Conservation (phyloP, 2,329 filamentous ascomycete species). For the Meredithiella fracta region DNA sequence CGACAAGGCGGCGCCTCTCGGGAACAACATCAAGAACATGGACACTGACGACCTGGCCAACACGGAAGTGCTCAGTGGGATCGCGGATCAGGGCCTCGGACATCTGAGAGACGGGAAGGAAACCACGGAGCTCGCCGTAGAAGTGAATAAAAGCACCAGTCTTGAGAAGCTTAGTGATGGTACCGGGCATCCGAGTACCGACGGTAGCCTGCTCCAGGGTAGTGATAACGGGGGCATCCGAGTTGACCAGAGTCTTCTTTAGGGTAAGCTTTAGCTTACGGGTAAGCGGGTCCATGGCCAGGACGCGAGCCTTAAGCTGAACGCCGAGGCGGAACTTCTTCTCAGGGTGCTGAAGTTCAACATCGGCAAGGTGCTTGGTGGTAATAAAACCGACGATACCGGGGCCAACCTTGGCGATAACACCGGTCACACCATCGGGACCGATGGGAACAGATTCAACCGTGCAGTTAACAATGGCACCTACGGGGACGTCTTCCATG, state of each 20-base stretch:
- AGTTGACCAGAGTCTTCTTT: slow-evolving; percentile 90
- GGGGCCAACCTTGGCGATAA: slow-evolving; percentile 72
- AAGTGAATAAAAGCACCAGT: slow-evolving; percentile 84
- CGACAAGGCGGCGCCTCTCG: slow-evolving; percentile 53
- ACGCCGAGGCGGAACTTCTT: slow-evolving; percentile 87
- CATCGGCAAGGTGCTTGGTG: slow-evolving; percentile 75
- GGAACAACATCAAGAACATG: slow-evolving; percentile 70
- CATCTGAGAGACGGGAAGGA: slow-evolving; percentile 90
- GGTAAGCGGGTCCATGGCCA: slow-evolving; percentile 62
- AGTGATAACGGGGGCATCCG: slow-evolving; percentile 63
- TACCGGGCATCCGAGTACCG: slow-evolving; percentile 69
- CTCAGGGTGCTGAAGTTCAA: slow-evolving; percentile 77
- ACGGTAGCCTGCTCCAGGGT: slow-evolving; percentile 57
- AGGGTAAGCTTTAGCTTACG: slow-evolving; percentile 72
- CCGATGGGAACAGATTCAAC: slow-evolving; percentile 74
- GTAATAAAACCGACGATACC: slow-evolving; percentile 80
- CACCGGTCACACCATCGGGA: slow-evolving; percentile 58
- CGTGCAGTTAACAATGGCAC: slow-evolving; percentile 62
- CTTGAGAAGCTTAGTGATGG: slow-evolving; percentile 62
- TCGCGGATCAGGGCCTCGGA: slow-evolving; percentile 91
- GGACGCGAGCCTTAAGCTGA: slow-evolving; percentile 67
- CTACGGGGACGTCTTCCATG: slow-evolving; percentile 77
- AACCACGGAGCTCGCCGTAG: slow-evolving; percentile 68
- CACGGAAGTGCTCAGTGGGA: slow-evolving; percentile 72
- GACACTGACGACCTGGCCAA: slow-evolving; percentile 81